Percentiles rank a stretch among this genome's conserved stretches.
Evolutionary conservation across 352 stramenopile genomes (phyloP).

Genomic region (Globisporangium iwayamae): DNA sequence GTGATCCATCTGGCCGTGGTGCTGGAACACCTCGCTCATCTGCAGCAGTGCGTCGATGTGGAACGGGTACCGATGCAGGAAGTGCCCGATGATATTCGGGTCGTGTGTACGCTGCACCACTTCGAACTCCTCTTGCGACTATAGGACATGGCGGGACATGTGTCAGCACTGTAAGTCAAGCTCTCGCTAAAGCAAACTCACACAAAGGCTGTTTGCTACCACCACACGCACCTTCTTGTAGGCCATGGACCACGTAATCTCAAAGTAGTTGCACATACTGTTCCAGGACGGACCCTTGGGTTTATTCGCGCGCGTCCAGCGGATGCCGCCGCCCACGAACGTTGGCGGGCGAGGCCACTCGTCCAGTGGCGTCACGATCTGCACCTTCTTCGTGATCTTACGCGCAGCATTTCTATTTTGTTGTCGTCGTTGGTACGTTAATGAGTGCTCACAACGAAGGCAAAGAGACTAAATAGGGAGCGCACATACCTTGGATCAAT

Average conservation of each 20-base stretch:
- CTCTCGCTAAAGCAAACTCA: neutral
- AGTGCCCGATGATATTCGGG: constrained; percentile 77
- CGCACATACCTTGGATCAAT: constrained; percentile 47
- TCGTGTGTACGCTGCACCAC: constrained; percentile 80
- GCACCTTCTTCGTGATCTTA: constrained; percentile 69
- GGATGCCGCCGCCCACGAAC: constrained; percentile 83
- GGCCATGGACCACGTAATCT: constrained; percentile 82
- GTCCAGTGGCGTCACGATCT: constrained; percentile 71
- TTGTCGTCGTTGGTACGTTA: neutral
- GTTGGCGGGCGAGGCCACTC: constrained; percentile 83
- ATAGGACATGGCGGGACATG: neutral
- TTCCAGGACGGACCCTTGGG: constrained; percentile 63
- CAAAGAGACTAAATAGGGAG: neutral
- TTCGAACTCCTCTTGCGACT: constrained; percentile 82
- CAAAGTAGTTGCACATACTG: constrained; percentile 72
- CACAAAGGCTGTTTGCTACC: neutral
- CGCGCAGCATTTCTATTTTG: constrained; percentile 42
- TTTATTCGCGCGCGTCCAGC: constrained; percentile 81
- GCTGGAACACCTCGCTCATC: constrained; percentile 87
- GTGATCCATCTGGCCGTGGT: constrained; percentile 87
- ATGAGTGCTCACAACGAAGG: neutral
- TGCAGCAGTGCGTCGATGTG: constrained; percentile 82
- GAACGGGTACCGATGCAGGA: constrained; percentile 81
- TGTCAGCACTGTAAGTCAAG: neutral
- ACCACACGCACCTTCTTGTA: constrained; percentile 75